phyloP scores from a whole-genome alignment of 345 rosid species.

The Murraya paniculata region DNA sequence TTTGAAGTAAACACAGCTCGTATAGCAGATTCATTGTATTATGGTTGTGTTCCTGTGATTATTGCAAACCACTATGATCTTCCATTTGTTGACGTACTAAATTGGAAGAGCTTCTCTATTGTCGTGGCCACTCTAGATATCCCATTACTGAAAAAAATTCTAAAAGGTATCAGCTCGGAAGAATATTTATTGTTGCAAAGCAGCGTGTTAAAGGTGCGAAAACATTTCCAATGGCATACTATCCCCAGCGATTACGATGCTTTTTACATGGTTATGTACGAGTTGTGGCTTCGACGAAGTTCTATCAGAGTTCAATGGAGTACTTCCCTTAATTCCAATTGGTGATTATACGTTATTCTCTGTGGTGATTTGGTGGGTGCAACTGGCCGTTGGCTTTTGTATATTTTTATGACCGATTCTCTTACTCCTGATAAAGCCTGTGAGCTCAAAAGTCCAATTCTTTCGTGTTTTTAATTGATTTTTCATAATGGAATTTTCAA shows the following conservation, averaged over 20 bases:
- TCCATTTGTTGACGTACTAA: conserved; percentile 45
- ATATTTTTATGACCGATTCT: conserved; percentile 1
- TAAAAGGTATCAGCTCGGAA: conserved; percentile 27
- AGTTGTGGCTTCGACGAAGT: conserved; percentile 49
- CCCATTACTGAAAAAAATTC: conserved; percentile 48
- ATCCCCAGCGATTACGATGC: conserved; percentile 42
- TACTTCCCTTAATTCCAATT: neutral
- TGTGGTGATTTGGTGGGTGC: neutral
- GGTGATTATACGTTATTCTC: neutral
- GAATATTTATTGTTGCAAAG: conserved; percentile 23
- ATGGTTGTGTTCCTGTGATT: conserved; percentile 50
- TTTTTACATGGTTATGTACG: conserved; percentile 50
- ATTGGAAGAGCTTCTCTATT: conserved; percentile 49
- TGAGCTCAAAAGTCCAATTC: neutral
- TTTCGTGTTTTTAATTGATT: neutral
- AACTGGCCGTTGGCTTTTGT: conserved; percentile 2
- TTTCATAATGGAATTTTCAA: neutral
- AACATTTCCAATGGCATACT: conserved; percentile 50
- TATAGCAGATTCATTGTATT: conserved; percentile 48
- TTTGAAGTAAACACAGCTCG: conserved; percentile 67
- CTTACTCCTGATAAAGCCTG: neutral
- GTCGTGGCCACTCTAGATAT: conserved; percentile 50
- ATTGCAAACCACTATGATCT: conserved; percentile 58
- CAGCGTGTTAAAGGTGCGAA: conserved; percentile 44
- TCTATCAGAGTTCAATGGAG: conserved; percentile 21